Conservation (phyloP, 164 flowering plant species). For the Vitis amurensis region DNA sequence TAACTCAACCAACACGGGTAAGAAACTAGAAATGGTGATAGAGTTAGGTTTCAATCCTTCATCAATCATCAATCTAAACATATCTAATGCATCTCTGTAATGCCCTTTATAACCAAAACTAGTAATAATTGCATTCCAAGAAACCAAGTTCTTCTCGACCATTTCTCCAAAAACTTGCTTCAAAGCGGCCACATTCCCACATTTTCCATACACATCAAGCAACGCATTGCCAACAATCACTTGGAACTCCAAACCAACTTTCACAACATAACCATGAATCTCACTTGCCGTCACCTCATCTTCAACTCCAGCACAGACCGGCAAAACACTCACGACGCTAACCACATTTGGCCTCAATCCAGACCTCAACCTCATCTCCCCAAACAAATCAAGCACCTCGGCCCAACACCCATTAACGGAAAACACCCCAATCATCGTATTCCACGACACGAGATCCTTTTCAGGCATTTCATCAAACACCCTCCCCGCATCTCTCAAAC, state of each 20-base stretch:
- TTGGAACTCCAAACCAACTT: conserved; percentile 48
- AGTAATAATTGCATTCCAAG: conserved; percentile 66
- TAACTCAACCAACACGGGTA: conserved; percentile 58
- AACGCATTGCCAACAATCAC: conserved; percentile 52
- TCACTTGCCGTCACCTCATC: conserved; percentile 29
- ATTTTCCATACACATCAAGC: conserved; percentile 68
- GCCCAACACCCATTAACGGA: conserved; percentile 27
- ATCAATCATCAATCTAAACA: conserved; percentile 50
- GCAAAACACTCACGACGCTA: conserved; percentile 56
- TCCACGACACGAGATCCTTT: conserved; percentile 65
- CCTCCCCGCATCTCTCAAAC: conserved; percentile 20
- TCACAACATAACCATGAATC: conserved; percentile 52
- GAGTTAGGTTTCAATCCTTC: conserved; percentile 32
- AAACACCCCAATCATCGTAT: conserved; percentile 45
- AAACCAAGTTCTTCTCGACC: conserved; percentile 49
- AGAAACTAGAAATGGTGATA: conserved; percentile 48
- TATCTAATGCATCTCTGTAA: conserved; percentile 41
- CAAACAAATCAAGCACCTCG: conserved; percentile 32
- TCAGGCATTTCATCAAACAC: conserved; percentile 67
- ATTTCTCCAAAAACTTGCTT: conserved; percentile 41
- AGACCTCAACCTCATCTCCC: conserved; percentile 31
- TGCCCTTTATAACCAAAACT: conserved; percentile 31
- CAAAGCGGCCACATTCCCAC: conserved; percentile 39
- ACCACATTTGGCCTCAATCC: conserved; percentile 41
- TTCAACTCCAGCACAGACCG: conserved; percentile 49